Evolutionary conservation across 2,329 filamentous ascomycete genomes (phyloP), one percentile per base, ranked within the genome.

Genomic region (Endoconidiophora laricicola): DNA sequence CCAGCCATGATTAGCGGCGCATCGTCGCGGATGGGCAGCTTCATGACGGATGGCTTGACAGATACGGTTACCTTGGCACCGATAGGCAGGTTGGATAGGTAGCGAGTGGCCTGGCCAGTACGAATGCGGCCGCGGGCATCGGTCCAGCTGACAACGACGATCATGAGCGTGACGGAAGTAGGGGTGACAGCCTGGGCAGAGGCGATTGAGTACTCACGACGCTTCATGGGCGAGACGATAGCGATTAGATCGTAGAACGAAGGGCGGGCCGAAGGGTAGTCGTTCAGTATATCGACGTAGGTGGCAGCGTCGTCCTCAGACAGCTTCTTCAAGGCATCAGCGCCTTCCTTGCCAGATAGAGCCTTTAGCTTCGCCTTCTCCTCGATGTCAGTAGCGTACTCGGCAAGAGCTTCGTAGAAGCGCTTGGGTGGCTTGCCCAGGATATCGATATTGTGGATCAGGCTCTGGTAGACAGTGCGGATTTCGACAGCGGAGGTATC

Each of bases 21-120:
- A 37, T 86, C 91, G 58, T 88, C 81, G 63, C 80, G 82, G 54
- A 76, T 68, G 4, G 91, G 91, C n/a, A 98, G 76, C 70, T 96
- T 98, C 91, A 98, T 98, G 57, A 96, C 91, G 22, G 87, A 95
- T 0, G 91, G 86, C 72, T 98, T 98, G 64, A 98, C 87, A 33
- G 85, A 94, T 52, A 86, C 91, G 2, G 88, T 94, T 55, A 98
- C 79, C 33, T 81, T 71, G 37, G 84, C 70, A 47, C 91, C 91
- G 10, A 85, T 70, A 10, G 74, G 73, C 36, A 98, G 80, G 24
- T 70, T 65, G 65, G 81, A 82, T 56, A 98, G 79, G 71, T 93
- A 98, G 57, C 83, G 82, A 9, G 90, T 95, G 6, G 91, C 90
- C 64, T 95, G 87, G 49, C 91, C 91, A 62, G 86, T 90, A 58